Evolutionary conservation across 495 filamentous ascomycete species (phyloP), one percentile per base, ranked within the genome.

Genomic region (Penicillium subrubescens): DNA sequence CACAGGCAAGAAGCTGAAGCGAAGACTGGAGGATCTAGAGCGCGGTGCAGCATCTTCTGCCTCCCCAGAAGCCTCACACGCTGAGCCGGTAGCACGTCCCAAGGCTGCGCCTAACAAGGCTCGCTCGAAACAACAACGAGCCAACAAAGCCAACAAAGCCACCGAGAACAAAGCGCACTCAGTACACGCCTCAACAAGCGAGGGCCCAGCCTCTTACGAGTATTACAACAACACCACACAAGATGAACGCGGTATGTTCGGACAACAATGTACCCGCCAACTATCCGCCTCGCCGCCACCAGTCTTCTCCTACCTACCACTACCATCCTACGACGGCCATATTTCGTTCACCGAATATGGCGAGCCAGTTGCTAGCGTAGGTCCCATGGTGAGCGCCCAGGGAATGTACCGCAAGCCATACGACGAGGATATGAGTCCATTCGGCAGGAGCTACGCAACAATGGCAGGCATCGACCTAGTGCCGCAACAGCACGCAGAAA

Each of bases 1-100:
- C 2, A 61, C 75, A 98, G 94, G 94, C 84, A 97, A 97, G 86
- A 99, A 97, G 87, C 87, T 99, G 61, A 99, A 99, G 91, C 92
- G 91, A 77, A 88, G 94, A 71, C 84, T 99, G 73, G 94, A 99
- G 79, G 95, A 99, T 68, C 88, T 99, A 59, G 95, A 99, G 83
- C 87, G 93, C 68, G 86, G 94, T 66, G 95, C 95, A 31, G 92
- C 91, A 25, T 93, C 91, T 21, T 95, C 94, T 37, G 78, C 83
- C 14, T 90, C 88, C 11, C 87, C 88, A 48, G 89, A 91, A 82
- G 87, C 83, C 77, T 79, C 76, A 71, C 87, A 78, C 46, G 82
- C 80, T 54, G 84, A 88, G 66, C 77, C 83, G 1, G 81, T 80
- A 31, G 72, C 65, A 34, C 73, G 64, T 37, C 71, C 77, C 44